Conservation (phyloP, 345 rosid species). For the Populus ilicifolia region DNA sequence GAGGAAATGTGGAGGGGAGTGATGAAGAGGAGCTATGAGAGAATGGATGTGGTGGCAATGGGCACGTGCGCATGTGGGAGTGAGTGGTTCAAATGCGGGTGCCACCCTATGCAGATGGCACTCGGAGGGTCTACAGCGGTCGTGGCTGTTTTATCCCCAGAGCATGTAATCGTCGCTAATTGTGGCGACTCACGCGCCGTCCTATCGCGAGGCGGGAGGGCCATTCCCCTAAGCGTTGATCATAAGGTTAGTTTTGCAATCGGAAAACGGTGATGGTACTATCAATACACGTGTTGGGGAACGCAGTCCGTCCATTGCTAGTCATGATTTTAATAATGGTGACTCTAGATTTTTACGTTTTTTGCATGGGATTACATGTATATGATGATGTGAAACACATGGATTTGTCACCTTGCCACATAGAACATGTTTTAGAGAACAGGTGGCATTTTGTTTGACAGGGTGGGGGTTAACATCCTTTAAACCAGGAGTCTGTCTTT, state of each 20-base stretch:
- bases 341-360: background rate
- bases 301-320: background rate
- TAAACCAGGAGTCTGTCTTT: background rate
- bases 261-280: background rate
- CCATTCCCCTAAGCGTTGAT: slow-evolving; percentile 48
- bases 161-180: slow-evolving; percentile 48
- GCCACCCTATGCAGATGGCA: slow-evolving; percentile 36
- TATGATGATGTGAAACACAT: background rate
- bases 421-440: background rate
- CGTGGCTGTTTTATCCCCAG: slow-evolving; percentile 36
- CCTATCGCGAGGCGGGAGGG: slow-evolving; percentile 47
- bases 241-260: slow-evolving; percentile 46
- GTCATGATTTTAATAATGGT: background rate
- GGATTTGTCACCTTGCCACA: slow-evolving; percentile 1
- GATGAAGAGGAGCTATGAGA: slow-evolving; percentile 40
- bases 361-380: background rate
- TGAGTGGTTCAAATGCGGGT: slow-evolving; percentile 28
- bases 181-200: slow-evolving; percentile 72
- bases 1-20: slow-evolving; percentile 34
- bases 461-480: background rate
- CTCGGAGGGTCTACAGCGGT: slow-evolving; percentile 56
- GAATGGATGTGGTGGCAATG: slow-evolving; percentile 46
- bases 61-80: slow-evolving; percentile 37
- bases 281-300: background rate
- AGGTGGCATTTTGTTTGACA: background rate